Percentiles rank a stretch among this genome's conserved stretches.
phyloP scores from a whole-genome alignment of 1,139 yeast genomes.

The Scheffersomyces titani region DNA sequence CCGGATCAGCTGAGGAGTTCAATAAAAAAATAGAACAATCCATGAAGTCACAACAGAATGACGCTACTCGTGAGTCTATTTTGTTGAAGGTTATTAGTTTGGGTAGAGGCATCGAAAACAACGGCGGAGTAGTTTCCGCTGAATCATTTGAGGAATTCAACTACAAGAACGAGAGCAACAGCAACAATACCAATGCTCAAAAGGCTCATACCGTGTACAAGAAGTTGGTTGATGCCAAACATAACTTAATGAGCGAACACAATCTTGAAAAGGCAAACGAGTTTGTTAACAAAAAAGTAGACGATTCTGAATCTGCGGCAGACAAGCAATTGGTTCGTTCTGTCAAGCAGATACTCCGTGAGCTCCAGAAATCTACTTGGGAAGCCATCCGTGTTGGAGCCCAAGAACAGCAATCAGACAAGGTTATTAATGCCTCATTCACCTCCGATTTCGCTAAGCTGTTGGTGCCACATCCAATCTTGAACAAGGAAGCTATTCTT shows the following conservation, averaged over 20 bases:
- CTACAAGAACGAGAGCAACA: conserved; percentile 13
- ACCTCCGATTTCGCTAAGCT: conserved; percentile 59
- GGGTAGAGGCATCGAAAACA: conserved; percentile 11
- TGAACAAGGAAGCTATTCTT: conserved; percentile 53
- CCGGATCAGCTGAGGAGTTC: conserved; percentile 21
- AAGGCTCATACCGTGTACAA: conserved; percentile 36
- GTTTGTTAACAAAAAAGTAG: conserved; percentile 36
- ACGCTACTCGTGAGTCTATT: conserved; percentile 46
- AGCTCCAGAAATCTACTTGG: conserved; percentile 51
- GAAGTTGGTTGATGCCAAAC: conserved; percentile 28
- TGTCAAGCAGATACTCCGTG: conserved; percentile 57
- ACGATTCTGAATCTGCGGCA: conserved; percentile 32
- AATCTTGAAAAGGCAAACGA: conserved; percentile 18
- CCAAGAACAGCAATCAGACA: conserved; percentile 27
- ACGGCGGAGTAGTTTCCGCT: conserved; percentile 17
- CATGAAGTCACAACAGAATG: conserved; percentile 41
- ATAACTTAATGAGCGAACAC: conserved; percentile 23
- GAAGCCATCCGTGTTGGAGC: conserved; percentile 50
- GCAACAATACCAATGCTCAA: conserved; percentile 18
- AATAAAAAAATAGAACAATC: conserved; percentile 28
- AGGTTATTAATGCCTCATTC: conserved; percentile 38
- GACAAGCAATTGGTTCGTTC: conserved; percentile 45
- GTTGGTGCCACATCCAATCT: conserved; percentile 46
- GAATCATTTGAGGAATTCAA: conserved; percentile 20
- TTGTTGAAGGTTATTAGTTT: conserved; percentile 40